A percentile compares a stretch with the other conserved stretches of the same genome.
Conservation (phyloP, 1,139 yeast species). For the Blastobotrys indianensis region DNA sequence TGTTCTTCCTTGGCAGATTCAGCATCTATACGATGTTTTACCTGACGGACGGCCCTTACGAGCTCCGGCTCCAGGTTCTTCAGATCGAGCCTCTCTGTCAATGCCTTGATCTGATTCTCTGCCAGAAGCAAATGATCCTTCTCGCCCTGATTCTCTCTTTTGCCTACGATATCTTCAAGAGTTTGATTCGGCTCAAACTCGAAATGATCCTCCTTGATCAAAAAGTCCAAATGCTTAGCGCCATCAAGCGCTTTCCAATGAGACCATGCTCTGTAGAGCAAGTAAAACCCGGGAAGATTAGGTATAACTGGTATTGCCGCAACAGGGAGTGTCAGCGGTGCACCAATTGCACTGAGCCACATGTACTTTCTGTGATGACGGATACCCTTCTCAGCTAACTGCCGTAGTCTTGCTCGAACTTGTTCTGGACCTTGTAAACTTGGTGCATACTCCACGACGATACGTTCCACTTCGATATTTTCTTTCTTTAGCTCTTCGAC, state of each 20-base stretch:
- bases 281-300: conserved; percentile 89
- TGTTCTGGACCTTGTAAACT: conserved; percentile 19
- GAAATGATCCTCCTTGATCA: conserved; percentile 36
- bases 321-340: conserved; percentile 78
- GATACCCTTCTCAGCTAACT: conserved; percentile 36
- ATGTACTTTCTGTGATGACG: conserved; percentile 42
- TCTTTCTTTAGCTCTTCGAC: conserved; percentile 10
- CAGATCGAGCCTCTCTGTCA: conserved; percentile 23
- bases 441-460: conserved; percentile 30
- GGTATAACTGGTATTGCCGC: conserved; percentile 84
- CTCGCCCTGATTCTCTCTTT: conserved; percentile 5
- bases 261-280: conserved; percentile 77
- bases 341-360: conserved; percentile 48
- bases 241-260: conserved; percentile 77
- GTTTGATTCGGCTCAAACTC: conserved; percentile 16
- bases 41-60: conserved; percentile 26
- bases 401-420: conserved; percentile 24
- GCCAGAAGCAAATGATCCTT: conserved; percentile 18
- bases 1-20: background rate
- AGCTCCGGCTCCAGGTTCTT: conserved; percentile 26
- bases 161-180: conserved; percentile 19
- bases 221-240: conserved; percentile 56
- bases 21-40: conserved; percentile 15
- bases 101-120: conserved; percentile 21
- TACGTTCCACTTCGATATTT: conserved; percentile 16